Conservation (phyloP, 768 basidiomycete species). For the Coprinopsis sp. region DNA sequence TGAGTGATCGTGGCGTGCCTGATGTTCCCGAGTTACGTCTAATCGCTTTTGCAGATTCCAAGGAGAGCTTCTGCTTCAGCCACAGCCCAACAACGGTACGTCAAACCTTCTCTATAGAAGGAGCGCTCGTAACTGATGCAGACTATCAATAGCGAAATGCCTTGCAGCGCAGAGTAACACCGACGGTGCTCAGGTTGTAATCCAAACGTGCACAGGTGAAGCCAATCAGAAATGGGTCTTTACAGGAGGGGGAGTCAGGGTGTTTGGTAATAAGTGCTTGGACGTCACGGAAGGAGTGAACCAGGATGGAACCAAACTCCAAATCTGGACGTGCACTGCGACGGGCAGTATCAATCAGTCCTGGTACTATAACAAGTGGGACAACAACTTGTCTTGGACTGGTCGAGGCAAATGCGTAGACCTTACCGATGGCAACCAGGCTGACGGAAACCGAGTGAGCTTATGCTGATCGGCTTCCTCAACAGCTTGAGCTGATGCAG, state of each 20-base stretch:
- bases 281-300: slow-evolving; percentile 41
- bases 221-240: slow-evolving; percentile 49
- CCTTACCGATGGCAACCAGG: slow-evolving; percentile 35
- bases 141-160: slow-evolving; percentile 37
- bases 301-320: slow-evolving; percentile 41
- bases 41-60: slow-evolving; percentile 27
- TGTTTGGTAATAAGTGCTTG: slow-evolving; percentile 46
- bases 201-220: slow-evolving; percentile 42
- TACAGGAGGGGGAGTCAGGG: slow-evolving; percentile 33
- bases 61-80: slow-evolving; percentile 41
- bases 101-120: neutral
- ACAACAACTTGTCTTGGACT: slow-evolving; percentile 43
- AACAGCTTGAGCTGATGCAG: neutral
- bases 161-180: slow-evolving; percentile 46
- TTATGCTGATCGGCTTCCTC: neutral
- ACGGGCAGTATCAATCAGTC: slow-evolving; percentile 42
- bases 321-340: slow-evolving; percentile 45
- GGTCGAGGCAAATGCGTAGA: slow-evolving; percentile 49
- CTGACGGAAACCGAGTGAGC: slow-evolving; percentile 39
- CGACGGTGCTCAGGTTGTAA: slow-evolving; percentile 43
- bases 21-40: neutral
- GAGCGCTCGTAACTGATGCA: slow-evolving; percentile 5
- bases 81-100: slow-evolving; percentile 38
- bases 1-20: neutral
- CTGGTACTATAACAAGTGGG: slow-evolving; percentile 41